Percentiles rank a stretch among this genome's conserved stretches.
These are phyloP conservation scores for Orbilia brochopaga DNA, from an alignment of 2,329 filamentous ascomycete genomes.

Conservation along the genomic window DNA sequence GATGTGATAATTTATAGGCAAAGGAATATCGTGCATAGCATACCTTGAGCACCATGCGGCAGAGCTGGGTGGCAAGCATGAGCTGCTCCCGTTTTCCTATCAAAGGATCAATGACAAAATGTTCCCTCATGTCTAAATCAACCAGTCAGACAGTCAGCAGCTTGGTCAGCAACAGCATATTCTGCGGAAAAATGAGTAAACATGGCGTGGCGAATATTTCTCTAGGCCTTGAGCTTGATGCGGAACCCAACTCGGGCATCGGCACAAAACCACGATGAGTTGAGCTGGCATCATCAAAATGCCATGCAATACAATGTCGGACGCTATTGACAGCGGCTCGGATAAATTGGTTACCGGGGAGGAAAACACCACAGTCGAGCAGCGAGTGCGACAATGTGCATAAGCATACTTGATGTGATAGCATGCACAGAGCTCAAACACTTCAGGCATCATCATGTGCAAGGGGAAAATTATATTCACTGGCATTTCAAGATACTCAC, in stretches of 20 bases:
- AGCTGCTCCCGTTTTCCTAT: constrained; percentile 98
- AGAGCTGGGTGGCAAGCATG: constrained; percentile 92
- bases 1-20: constrained; percentile 82
- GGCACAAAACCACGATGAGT: not conserved
- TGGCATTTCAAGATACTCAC: constrained; percentile 59
- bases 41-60: constrained; percentile 96
- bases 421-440: not conserved
- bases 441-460: constrained; percentile 26
- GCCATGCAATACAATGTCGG: constrained; percentile 49
- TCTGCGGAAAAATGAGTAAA: constrained; percentile 13
- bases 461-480: constrained; percentile 32
- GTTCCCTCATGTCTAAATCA: constrained; percentile 80
- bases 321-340: constrained; percentile 48
- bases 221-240: not conserved
- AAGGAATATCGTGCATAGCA: constrained; percentile 51
- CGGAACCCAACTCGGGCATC: constrained; percentile 31
- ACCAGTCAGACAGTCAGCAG: constrained; percentile 29
- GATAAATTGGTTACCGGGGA: constrained; percentile 44
- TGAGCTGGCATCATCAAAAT: constrained; percentile 33
- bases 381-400: constrained; percentile 33
- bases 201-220: constrained; percentile 39
- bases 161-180: constrained; percentile 3
- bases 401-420: not conserved
- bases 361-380: constrained; percentile 49
- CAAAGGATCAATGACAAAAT: constrained; percentile 96